Evolutionary conservation across 768 basidiomycete genomes (phyloP).

Genomic region (Ephemerocybe angulata): DNA sequence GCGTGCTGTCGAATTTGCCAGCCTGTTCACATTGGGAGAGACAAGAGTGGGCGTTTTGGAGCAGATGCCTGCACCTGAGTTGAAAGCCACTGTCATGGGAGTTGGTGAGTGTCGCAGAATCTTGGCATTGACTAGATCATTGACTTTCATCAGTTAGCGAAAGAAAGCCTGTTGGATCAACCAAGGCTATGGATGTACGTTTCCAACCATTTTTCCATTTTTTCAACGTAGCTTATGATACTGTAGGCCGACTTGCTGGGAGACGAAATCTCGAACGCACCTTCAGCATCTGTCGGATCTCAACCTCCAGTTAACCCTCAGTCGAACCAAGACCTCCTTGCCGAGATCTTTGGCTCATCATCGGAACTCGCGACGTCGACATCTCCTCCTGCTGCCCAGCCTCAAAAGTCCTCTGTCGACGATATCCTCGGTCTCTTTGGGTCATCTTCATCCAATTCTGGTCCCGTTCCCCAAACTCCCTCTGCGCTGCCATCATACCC

Average conservation of each 20-base stretch:
- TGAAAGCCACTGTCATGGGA: constrained; percentile 96
- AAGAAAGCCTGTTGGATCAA: constrained; percentile 93
- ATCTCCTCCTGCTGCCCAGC: constrained; percentile 38
- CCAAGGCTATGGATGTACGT: constrained; percentile 69
- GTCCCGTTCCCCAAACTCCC: constrained; percentile 29
- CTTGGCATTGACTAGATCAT: background rate
- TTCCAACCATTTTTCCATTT: constrained; percentile 5
- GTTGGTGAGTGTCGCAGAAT: constrained; percentile 50
- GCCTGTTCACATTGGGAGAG: constrained; percentile 75
- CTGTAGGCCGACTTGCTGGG: constrained; percentile 73
- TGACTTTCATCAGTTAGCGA: constrained; percentile 61
- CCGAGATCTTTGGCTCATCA: constrained; percentile 81
- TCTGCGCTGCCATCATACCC: constrained; percentile 17
- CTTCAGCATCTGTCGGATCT: constrained; percentile 40
- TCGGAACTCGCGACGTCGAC: constrained; percentile 17
- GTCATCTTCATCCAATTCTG: constrained; percentile 36
- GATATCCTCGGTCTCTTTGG: constrained; percentile 92
- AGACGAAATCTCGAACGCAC: constrained; percentile 53
- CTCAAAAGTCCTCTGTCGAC: constrained; percentile 64
- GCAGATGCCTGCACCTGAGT: constrained; percentile 97
- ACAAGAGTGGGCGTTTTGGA: constrained; percentile 83
- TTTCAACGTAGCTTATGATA: constrained; percentile 7
- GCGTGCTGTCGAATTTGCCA: constrained; percentile 91
- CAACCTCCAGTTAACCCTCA: constrained; percentile 40
- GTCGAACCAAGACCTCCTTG: constrained; percentile 82